Evolutionary conservation across 352 stramenopile species (phyloP).

Genomic region (Pythium myriotylum): DNA sequence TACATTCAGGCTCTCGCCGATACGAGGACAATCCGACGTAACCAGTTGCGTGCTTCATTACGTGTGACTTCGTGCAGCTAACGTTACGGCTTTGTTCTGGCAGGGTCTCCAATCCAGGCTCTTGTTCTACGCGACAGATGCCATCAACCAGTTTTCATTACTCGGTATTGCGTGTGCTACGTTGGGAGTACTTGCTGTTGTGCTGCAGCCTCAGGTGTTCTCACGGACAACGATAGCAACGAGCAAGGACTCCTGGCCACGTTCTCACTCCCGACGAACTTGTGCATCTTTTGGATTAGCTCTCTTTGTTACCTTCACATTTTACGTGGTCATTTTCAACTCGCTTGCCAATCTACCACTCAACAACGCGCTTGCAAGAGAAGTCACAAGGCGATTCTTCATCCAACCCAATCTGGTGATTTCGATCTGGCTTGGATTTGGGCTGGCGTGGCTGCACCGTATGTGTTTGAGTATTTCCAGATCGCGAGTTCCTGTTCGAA

Average conservation of each 20-base stretch:
- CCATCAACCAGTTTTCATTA: slow-evolving; percentile 32
- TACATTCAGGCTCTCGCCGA: slow-evolving; percentile 89
- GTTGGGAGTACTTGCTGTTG: slow-evolving; percentile 17
- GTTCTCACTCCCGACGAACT: neutral
- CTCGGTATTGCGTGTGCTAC: slow-evolving; percentile 22
- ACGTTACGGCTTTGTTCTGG: neutral
- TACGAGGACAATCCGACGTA: slow-evolving; percentile 40
- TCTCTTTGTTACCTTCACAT: slow-evolving; percentile 53
- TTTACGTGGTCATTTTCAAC: slow-evolving; percentile 93
- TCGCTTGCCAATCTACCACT: slow-evolving; percentile 92
- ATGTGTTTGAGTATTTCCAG: neutral
- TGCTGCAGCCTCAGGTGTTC: neutral
- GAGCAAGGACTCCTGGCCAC: too few species aligned
- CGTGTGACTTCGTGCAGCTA: neutral
- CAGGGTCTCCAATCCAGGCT: slow-evolving; percentile 32
- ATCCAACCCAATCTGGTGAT: slow-evolving; percentile 91
- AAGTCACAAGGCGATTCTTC: slow-evolving; percentile 89
- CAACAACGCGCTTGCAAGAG: slow-evolving; percentile 78
- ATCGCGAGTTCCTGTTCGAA: neutral
- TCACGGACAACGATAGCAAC: too few species aligned
- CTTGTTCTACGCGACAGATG: slow-evolving; percentile 34
- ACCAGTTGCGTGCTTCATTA: neutral
- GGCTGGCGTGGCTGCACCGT: slow-evolving; percentile 32
- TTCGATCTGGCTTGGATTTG: slow-evolving; percentile 80
- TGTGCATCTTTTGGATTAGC: slow-evolving; percentile 2